Conservation (phyloP, 2,329 filamentous ascomycete species). For the Arthrocladium fulminans region DNA sequence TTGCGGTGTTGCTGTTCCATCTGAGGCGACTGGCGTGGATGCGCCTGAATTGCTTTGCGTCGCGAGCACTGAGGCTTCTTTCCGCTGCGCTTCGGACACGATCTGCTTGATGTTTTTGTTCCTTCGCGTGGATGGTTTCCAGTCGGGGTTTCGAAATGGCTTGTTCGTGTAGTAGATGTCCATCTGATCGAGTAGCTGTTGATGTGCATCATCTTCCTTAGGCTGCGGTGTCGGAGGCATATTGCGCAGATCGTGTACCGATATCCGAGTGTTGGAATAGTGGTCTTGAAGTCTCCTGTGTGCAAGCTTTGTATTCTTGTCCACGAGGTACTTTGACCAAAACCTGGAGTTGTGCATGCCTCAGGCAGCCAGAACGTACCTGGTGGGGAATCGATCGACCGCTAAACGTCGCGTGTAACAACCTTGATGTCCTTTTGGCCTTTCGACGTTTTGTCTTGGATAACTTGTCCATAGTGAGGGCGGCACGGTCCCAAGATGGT, state of each 20-base stretch:
- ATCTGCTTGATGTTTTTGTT: conserved; percentile 99
- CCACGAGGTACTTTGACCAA: not conserved
- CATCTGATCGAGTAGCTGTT: conserved; percentile 77
- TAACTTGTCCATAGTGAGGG: too few relatives aligned
- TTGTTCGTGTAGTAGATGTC: conserved; percentile 82
- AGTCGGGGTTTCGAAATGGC: conserved; percentile 79
- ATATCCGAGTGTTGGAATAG: too few relatives aligned
- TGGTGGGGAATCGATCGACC: not conserved
- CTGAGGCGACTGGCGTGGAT: conserved; percentile 53
- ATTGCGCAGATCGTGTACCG: conserved; percentile 14
- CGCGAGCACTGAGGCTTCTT: conserved; percentile 78
- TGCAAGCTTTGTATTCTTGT: too few relatives aligned
- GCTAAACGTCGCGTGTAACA: not conserved
- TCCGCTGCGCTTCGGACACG: conserved; percentile 75
- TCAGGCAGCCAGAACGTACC: not conserved
- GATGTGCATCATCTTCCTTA: conserved; percentile 72
- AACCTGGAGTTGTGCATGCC: too few relatives aligned
- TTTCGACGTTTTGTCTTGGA: too few relatives aligned
- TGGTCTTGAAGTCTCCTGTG: too few relatives aligned
- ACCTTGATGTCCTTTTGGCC: not conserved
- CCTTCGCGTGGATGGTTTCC: conserved; percentile 87
- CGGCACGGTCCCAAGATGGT: not conserved
- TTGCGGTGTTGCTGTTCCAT: conserved; percentile 33
- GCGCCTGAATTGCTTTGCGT: conserved; percentile 75
- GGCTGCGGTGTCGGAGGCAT: conserved; percentile 50